Evolutionary conservation across 371 early-diverging fungal species (phyloP), one percentile per base, ranked within the genome.

Genomic region (Circinella umbellata): DNA sequence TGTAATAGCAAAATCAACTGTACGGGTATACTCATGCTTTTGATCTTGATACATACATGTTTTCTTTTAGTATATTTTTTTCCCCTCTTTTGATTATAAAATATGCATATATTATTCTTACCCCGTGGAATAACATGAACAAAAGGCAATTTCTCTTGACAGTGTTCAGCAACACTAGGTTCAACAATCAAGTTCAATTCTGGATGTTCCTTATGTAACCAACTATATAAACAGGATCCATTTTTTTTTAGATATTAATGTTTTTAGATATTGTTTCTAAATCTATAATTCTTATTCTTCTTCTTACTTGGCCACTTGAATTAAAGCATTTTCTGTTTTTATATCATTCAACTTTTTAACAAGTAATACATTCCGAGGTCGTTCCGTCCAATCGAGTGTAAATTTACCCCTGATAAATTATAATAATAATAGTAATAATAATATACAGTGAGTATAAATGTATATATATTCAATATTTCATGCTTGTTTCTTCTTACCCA

Each of bases 1-100:
- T 3, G 98, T 95, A 18, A 98, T 88, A 46, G 96, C 93, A 74
- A 96, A 90, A 76, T 97, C 98, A 0, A 93, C 85, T 1, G 82
- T 80, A 13, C 89, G 77, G 1, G 85, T 80, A 64, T 89, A 88
- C 46, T 90, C 89, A 5, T 73, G 77, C 47, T 72, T 75, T 66
- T 78, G 67, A 51, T 68, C 74, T 72, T 15, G 27, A 27, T 27
- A 27, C 27, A 27, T 27, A 27, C 27, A 27, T 27, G 27, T 27
- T 27, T 27, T n/a, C n/a, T 51, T 57, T 57, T 34, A 34, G 7
- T 27, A 13, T 20, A 35, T 47, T 64, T 51, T 35, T 18, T 13
- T 18, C 14, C 13, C 37, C 15, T 48, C 59, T 37, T 4, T 51
- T 11, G 63, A 39, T 59, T 14, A 20, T 48, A 18, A 34, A 39